phyloP scores from a whole-genome alignment of 345 rosid genomes.

The Acer yangbiense region DNA sequence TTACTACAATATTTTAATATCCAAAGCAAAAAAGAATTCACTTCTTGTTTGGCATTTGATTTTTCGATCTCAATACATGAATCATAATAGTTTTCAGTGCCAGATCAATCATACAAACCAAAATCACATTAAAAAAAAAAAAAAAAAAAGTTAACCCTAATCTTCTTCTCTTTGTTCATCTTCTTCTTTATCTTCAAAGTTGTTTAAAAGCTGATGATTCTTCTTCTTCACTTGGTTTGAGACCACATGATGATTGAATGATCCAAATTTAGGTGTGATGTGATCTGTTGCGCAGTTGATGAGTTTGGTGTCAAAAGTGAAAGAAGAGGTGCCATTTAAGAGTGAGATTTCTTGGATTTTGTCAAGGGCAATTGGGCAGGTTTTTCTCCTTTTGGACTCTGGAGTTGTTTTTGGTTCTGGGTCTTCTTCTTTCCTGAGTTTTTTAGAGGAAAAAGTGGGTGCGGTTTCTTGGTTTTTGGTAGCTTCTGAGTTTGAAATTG shows the following conservation, averaged over 20 bases:
- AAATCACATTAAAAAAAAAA: not conserved
- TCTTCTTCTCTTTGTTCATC: not conserved
- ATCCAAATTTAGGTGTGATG: slow-evolving; percentile 35
- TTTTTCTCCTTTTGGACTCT: slow-evolving; percentile 22
- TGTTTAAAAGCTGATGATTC: not conserved
- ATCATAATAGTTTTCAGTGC: not conserved
- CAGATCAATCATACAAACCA: not conserved
- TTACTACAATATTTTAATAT: no score
- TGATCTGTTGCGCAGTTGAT: slow-evolving; percentile 9
- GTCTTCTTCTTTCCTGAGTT: slow-evolving; percentile 17
- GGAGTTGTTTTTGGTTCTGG: not conserved
- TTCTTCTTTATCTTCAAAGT: not conserved
- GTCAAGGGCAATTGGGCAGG: slow-evolving; percentile 24
- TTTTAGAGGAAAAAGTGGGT: not conserved
- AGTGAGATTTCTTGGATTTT: not conserved
- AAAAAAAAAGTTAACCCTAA: not conserved
- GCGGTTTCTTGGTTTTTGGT: not conserved
- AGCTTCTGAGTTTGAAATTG: not conserved
- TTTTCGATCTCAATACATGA: not conserved
- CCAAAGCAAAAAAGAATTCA: not conserved
- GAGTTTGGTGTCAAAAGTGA: slow-evolving; percentile 32
- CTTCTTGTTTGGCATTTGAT: not conserved
- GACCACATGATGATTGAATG: slow-evolving; percentile 16
- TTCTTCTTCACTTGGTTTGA: not conserved
- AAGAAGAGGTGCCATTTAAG: slow-evolving; percentile 10